These are phyloP conservation scores for Corchorus olitorius DNA, from an alignment of 345 rosid species.

Conservation along the genomic window DNA sequence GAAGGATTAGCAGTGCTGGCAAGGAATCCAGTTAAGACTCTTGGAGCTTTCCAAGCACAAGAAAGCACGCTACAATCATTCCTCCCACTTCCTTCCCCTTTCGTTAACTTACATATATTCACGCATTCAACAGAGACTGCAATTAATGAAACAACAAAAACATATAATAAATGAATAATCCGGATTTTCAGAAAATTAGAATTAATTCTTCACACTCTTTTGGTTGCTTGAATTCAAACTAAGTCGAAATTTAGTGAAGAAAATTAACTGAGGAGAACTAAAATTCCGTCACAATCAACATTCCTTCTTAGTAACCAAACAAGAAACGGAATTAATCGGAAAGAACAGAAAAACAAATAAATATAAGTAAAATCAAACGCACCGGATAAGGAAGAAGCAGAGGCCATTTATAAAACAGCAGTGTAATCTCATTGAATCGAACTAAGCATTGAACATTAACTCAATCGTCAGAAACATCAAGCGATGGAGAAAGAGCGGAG, in stretches of 20 bases:
- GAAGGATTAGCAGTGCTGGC: slow-evolving; percentile 75
- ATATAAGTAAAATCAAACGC: neutral
- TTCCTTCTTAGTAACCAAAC: slow-evolving; percentile 18
- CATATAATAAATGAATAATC: neutral
- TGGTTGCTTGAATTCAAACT: neutral
- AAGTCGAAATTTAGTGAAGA: slow-evolving; percentile 1
- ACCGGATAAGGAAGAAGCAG: slow-evolving; percentile 85
- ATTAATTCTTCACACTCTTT: neutral
- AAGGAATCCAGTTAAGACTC: slow-evolving; percentile 84
- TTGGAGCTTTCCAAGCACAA: slow-evolving; percentile 90
- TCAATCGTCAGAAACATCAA: neutral
- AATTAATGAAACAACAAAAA: slow-evolving; percentile 22
- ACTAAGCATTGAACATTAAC: slow-evolving; percentile 34
- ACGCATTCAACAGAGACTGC: slow-evolving; percentile 86
- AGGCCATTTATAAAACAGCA: slow-evolving; percentile 68
- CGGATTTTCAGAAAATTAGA: neutral
- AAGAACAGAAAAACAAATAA: neutral
- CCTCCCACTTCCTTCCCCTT: slow-evolving; percentile 72
- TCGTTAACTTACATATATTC: slow-evolving; percentile 69
- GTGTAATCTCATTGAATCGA: slow-evolving; percentile 54
- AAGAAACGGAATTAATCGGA: neutral
- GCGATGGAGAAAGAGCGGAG: slow-evolving; percentile 1
- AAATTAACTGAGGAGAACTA: neutral
- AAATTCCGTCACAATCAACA: slow-evolving; percentile 21
- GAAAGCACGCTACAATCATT: slow-evolving; percentile 76